Evolutionary conservation across 192 early-diverging fungal genomes (phyloP).

Genomic region (Rhizoclosmatium sp.): DNA sequence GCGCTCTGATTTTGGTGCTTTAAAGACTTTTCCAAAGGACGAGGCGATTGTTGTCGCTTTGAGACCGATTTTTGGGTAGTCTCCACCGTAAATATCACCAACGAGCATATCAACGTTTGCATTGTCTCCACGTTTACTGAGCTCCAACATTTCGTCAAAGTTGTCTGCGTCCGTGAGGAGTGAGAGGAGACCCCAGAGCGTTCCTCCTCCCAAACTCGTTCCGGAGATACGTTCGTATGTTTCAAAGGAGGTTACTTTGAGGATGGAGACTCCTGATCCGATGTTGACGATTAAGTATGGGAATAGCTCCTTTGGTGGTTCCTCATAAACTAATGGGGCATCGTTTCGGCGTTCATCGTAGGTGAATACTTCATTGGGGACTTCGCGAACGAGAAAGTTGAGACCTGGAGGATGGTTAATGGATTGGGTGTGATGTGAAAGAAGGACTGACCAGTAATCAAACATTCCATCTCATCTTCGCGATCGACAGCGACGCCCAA

Average conservation of each 20-base stretch:
- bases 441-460: conserved; percentile 26
- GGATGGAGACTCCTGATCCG: conserved; percentile 94
- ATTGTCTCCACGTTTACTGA: conserved; percentile 91
- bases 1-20: conserved; percentile 73
- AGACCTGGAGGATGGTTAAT: conserved; percentile 60
- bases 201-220: conserved; percentile 87
- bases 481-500: conserved; percentile 79
- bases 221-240: conserved; percentile 88
- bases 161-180: conserved; percentile 86
- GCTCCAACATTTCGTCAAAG: conserved; percentile 84
- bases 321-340: conserved; percentile 69
- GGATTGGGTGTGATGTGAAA: not conserved
- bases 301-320: conserved; percentile 68
- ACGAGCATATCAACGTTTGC: conserved; percentile 80
- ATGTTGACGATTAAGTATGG: conserved; percentile 98
- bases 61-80: conserved; percentile 89
- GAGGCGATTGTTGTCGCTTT: conserved; percentile 94
- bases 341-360: conserved; percentile 76
- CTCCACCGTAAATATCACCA: conserved; percentile 88
- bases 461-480: conserved; percentile 95
- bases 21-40: conserved; percentile 96
- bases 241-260: conserved; percentile 90
- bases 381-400: conserved; percentile 91
- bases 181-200: conserved; percentile 92
- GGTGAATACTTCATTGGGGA: conserved; percentile 93